These are phyloP conservation scores for Heliosperma pusillum DNA, from an alignment of 148 eudicot genomes.

Conservation along the genomic window DNA sequence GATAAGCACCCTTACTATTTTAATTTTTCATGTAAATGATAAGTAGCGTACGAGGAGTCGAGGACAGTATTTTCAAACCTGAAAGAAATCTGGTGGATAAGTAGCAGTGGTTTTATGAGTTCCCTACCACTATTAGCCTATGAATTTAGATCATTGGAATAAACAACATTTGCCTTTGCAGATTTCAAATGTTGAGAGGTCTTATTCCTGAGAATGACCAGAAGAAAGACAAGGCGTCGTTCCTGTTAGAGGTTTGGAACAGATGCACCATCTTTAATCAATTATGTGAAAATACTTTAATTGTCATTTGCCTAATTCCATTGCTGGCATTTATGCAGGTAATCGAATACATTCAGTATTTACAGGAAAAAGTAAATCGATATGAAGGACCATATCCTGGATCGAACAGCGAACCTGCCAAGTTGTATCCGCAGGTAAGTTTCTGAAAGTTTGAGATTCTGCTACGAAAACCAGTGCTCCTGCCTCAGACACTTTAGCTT, in stretches of 20 bases:
- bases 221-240: constrained; percentile 95
- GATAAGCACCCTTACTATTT: too few species aligned
- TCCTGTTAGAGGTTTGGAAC: constrained; percentile 44
- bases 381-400: constrained; percentile 70
- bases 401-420: constrained; percentile 60
- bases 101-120: too few species aligned
- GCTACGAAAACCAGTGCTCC: background rate
- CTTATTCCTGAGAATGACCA: constrained; percentile 81
- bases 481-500: background rate
- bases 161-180: constrained; percentile 26
- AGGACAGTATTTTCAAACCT: too few species aligned
- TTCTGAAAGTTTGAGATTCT: background rate
- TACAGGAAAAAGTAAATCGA: constrained; percentile 79
- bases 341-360: constrained; percentile 74
- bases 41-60: background rate
- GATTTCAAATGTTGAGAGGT: constrained; percentile 88
- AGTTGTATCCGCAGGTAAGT: constrained; percentile 57
- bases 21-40: too few species aligned
- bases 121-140: background rate
- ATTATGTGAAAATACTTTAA: background rate
- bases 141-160: background rate
- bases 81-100: too few species aligned
- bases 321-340: constrained; percentile 43
- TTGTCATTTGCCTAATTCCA: background rate
- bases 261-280: background rate